phyloP scores from a whole-genome alignment of 2,329 filamentous ascomycete genomes.

The Clarireedia hainanense region DNA sequence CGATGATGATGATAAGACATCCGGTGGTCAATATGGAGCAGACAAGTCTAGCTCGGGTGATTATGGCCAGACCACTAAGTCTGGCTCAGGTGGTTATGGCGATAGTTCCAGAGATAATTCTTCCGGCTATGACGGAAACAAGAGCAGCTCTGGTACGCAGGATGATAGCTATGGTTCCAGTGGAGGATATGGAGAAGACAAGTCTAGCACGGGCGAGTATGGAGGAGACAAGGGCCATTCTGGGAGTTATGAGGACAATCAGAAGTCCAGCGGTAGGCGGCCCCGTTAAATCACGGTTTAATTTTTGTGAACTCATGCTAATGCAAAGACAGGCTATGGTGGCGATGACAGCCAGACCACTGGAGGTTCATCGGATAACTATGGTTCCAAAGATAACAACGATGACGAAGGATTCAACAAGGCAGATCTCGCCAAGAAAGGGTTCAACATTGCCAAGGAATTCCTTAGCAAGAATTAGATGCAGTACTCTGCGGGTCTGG shows the following conservation, averaged over 20 bases:
- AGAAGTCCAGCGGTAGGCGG: neutral
- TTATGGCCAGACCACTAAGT: neutral
- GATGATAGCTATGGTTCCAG: neutral
- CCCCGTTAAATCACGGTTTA: neutral
- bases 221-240: neutral
- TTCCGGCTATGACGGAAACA: neutral
- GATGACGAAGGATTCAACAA: neutral
- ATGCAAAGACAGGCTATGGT: neutral
- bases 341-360: neutral
- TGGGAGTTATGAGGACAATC: neutral
- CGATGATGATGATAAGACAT: neutral
- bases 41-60: neutral
- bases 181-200: neutral
- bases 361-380: neutral
- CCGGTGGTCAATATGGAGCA: neutral
- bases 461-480: neutral
- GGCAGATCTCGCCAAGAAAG: slow-evolving; percentile 1
- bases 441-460: neutral
- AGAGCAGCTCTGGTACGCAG: neutral
- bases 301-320: neutral
- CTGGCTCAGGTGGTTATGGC: neutral
- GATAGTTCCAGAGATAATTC: neutral
- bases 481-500: neutral
- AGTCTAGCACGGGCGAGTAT: neutral
- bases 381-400: neutral